Evolutionary conservation across 805 yeast species (phyloP).

Genomic region (Suhomyces sp.): DNA sequence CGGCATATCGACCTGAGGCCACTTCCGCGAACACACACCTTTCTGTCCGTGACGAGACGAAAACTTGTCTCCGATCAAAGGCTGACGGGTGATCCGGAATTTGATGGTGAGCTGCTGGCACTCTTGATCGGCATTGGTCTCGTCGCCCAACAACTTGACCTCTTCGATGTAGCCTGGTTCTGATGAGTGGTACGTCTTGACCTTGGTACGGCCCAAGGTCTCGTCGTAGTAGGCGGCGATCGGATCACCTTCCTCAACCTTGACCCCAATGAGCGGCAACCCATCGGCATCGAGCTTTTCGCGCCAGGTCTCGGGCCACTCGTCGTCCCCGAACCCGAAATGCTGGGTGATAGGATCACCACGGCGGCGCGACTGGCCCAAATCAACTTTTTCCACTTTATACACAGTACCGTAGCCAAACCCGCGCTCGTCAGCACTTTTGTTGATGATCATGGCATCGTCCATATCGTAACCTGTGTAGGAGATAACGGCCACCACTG

Average conservation of each 20-base stretch:
- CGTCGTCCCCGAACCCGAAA: constrained; percentile 90
- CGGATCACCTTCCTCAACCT: constrained; percentile 94
- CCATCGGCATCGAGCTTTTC: constrained; percentile 90
- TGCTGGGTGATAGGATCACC: constrained; percentile 95
- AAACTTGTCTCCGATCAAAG: constrained; percentile 95
- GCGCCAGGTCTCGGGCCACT: constrained; percentile 90
- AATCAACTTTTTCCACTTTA: constrained; percentile 89
- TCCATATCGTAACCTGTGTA: constrained; percentile 99
- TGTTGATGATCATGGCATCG: constrained; percentile 98
- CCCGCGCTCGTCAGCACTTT: constrained; percentile 96
- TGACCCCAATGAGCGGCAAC: constrained; percentile 81
- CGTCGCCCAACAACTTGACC: constrained; percentile 89
- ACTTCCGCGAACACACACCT: constrained; percentile 97
- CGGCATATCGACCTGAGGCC: constrained; percentile 98
- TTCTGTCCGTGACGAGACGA: constrained; percentile 98
- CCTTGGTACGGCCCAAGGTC: constrained; percentile 83
- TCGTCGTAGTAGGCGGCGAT: constrained; percentile 91
- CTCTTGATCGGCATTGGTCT: constrained; percentile 59
- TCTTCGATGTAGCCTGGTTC: constrained; percentile 96
- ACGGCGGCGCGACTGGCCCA: constrained; percentile 70
- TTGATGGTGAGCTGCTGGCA: constrained; percentile 84
- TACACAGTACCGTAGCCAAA: constrained; percentile 96
- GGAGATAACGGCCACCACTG: constrained; percentile 97
- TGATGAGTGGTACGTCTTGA: constrained; percentile 87
- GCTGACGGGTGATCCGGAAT: constrained; percentile 85